These are phyloP conservation scores for Leucocoprinus birnbaumii DNA, from an alignment of 768 basidiomycete genomes.

Conservation along the genomic window DNA sequence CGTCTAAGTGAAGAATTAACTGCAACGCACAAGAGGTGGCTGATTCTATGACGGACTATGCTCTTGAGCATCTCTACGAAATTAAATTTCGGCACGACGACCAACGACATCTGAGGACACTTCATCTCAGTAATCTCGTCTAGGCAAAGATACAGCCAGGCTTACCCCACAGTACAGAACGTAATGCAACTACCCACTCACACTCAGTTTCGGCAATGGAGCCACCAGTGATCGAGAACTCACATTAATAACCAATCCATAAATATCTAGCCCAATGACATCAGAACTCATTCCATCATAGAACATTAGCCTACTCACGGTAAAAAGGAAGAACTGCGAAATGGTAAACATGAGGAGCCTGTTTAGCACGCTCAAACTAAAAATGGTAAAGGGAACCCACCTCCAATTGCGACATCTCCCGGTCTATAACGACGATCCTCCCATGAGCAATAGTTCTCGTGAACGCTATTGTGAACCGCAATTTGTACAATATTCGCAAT, in stretches of 20 bases:
- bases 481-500: conserved; percentile 65
- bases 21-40: conserved; percentile 42
- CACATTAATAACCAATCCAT: conserved; percentile 61
- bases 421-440: conserved; percentile 52
- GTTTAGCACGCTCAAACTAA: neutral
- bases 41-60: conserved; percentile 55
- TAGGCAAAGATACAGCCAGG: neutral
- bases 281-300: neutral
- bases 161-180: conserved; percentile 53
- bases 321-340: conserved; percentile 54
- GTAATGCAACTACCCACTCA: conserved; percentile 46
- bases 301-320: conserved; percentile 40
- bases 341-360: conserved; percentile 1
- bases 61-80: conserved; percentile 60
- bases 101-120: conserved; percentile 41
- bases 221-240: conserved; percentile 13
- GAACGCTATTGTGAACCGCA: conserved; percentile 49
- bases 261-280: conserved; percentile 44
- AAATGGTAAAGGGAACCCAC: conserved; percentile 27
- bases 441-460: conserved; percentile 39
- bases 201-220: neutral
- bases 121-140: neutral
- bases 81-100: conserved; percentile 61
- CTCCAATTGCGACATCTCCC: conserved; percentile 60
- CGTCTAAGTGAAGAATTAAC: neutral